Percentiles rank a stretch among this genome's conserved stretches.
phyloP scores from a whole-genome alignment of 176 grass and related monocot genomes.

The Miscanthus lutarioriparius region DNA sequence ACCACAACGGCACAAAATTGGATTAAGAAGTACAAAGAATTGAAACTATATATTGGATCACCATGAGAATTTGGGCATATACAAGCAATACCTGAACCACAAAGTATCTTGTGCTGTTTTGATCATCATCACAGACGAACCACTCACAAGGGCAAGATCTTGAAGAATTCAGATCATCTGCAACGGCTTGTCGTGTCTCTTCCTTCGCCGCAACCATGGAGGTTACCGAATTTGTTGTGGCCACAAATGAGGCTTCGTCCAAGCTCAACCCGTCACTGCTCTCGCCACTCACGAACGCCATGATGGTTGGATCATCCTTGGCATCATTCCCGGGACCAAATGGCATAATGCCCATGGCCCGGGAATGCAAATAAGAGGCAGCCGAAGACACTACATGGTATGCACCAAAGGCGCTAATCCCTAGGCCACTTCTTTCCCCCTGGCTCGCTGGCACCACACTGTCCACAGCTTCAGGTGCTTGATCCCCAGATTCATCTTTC shows the following conservation, averaged over 20 bases:
- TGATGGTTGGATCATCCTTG: slow-evolving; percentile 29
- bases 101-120: slow-evolving; percentile 78
- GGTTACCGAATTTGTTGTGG: slow-evolving; percentile 62
- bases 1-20: slow-evolving; percentile 2
- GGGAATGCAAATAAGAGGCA: slow-evolving; percentile 75
- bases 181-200: slow-evolving; percentile 74
- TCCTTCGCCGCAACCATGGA: slow-evolving; percentile 90
- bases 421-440: slow-evolving; percentile 24
- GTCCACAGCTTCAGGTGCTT: slow-evolving; percentile 18
- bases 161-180: slow-evolving; percentile 81
- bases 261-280: slow-evolving; percentile 32
- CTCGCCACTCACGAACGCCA: slow-evolving; percentile 34
- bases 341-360: slow-evolving; percentile 52
- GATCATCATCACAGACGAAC: slow-evolving; percentile 83
- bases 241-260: slow-evolving; percentile 42
- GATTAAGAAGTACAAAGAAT: background rate
- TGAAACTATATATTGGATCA: background rate
- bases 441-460: background rate
- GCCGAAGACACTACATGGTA: slow-evolving; percentile 69
- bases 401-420: slow-evolving; percentile 53
- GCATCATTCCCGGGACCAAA: slow-evolving; percentile 48
- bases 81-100: slow-evolving; percentile 71
- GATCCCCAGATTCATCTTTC: slow-evolving; percentile 24
- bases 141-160: slow-evolving; percentile 73
- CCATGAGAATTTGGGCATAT: background rate